These are phyloP conservation scores for Torulaspora microellipsoides DNA, from an alignment of 805 yeast genomes.

Conservation along the genomic window DNA sequence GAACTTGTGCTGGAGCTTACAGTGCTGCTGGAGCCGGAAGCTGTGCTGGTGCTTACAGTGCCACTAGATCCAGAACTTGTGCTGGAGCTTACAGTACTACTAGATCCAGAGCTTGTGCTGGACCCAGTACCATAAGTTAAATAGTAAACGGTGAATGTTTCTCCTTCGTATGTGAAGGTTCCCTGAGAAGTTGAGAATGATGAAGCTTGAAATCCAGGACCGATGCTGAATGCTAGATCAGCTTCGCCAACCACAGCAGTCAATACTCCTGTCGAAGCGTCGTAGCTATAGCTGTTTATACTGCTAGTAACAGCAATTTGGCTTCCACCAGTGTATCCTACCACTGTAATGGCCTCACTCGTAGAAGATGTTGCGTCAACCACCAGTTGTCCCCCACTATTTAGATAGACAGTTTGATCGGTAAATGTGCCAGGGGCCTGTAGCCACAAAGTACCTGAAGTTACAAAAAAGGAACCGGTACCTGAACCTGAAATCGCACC, in stretches of 20 bases:
- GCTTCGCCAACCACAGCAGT: slow-evolving; percentile 1
- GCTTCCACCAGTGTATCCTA: slow-evolving; percentile 7
- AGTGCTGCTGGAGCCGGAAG: not conserved
- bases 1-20: too few relatives aligned
- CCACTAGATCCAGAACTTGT: not conserved
- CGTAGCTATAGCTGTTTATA: not conserved
- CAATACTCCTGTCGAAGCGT: not conserved
- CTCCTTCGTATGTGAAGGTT: not conserved
- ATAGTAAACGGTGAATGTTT: not conserved
- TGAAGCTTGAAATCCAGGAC: not conserved
- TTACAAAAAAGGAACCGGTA: not conserved
- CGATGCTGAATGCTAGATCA: not conserved
- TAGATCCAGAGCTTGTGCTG: not conserved
- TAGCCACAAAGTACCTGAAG: not conserved
- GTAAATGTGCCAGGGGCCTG: slow-evolving; percentile 2
- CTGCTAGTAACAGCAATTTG: not conserved
- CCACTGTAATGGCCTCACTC: slow-evolving; percentile 2
- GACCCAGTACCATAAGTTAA: not conserved
- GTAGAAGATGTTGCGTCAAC: slow-evolving; percentile 2
- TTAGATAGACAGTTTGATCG: slow-evolving; percentile 4
- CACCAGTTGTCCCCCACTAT: slow-evolving; percentile 2
- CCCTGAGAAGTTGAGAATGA: not conserved
- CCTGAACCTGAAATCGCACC: slow-evolving; percentile 4
- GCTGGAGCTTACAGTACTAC: too few relatives aligned
- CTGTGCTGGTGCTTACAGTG: too few relatives aligned